Conservation (phyloP, 202 grass and related monocot species). For the Brachypodium distachyon region DNA sequence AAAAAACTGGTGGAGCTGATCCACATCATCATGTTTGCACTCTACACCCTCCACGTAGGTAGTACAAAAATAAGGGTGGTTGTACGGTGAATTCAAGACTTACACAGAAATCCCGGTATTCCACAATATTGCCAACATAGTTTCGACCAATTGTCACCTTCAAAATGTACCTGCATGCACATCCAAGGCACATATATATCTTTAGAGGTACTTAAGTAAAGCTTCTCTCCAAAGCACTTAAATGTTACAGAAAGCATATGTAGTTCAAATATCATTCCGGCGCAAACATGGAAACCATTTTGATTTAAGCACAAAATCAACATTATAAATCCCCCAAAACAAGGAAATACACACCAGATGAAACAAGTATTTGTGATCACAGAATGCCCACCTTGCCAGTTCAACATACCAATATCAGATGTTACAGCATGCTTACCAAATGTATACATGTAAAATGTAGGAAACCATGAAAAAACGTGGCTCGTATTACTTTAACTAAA, state of each 20-base stretch:
- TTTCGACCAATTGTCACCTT: constrained; percentile 84
- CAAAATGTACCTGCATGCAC: constrained; percentile 65
- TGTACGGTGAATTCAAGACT: constrained; percentile 17
- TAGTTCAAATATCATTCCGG: background rate
- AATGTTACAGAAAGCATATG: background rate
- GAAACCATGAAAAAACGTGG: background rate
- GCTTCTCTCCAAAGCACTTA: background rate
- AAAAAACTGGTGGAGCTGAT: background rate
- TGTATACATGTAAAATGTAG: background rate
- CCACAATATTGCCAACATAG: constrained; percentile 73
- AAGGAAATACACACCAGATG: background rate
- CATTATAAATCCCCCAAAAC: background rate
- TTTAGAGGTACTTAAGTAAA: too few relatives aligned
- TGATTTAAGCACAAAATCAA: background rate
- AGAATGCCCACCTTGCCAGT: background rate
- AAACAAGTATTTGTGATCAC: background rate
- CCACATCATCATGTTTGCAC: background rate
- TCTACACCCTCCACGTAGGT: background rate
- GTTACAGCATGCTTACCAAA: background rate
- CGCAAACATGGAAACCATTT: background rate
- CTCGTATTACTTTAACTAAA: background rate
- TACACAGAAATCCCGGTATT: constrained; percentile 83
- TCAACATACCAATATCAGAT: too few relatives aligned
- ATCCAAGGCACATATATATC: too few relatives aligned
- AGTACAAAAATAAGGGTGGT: background rate